phyloP scores from a whole-genome alignment of 78 protist species.

The Polysphondylium violaceum region DNA sequence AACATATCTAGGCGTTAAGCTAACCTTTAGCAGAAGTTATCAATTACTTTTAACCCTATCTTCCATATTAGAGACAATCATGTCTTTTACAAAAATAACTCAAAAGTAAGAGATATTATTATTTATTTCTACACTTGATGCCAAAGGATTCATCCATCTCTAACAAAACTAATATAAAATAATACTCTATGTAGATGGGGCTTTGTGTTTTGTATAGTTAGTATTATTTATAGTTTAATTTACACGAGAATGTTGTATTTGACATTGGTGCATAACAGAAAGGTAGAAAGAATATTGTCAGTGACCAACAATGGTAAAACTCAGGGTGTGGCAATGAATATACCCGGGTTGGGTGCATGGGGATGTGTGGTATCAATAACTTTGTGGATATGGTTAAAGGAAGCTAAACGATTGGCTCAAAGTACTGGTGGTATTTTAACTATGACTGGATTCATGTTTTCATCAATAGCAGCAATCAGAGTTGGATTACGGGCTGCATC shows the following conservation, averaged over 20 bases:
- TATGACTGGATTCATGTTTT: conserved; percentile 52
- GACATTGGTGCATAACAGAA: conserved; percentile 71
- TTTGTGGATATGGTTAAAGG: conserved; percentile 63
- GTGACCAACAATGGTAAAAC: background rate
- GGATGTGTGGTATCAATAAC: conserved; percentile 52
- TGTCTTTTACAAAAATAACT: conserved; percentile 42
- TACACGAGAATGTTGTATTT: conserved; percentile 63
- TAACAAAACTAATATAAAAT: too few relatives aligned
- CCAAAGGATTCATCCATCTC: background rate
- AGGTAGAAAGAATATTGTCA: conserved; percentile 29
- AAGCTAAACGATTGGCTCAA: conserved; percentile 50
- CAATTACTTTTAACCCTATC: conserved; percentile 45
- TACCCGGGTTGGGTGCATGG: conserved; percentile 71
- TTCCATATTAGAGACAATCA: conserved; percentile 51
- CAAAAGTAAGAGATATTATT: conserved; percentile 12
- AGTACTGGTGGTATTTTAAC: conserved; percentile 70
- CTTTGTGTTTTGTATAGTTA: conserved; percentile 44
- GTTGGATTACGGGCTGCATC: conserved; percentile 69
- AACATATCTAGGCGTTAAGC: conserved; percentile 61
- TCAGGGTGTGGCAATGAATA: conserved; percentile 50
- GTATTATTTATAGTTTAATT: conserved; percentile 37
- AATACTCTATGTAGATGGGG: conserved; percentile 38
- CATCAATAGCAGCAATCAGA: conserved; percentile 55
- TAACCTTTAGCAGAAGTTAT: conserved; percentile 67
- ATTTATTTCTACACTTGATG: background rate